Evolutionary conservation across 2,329 filamentous ascomycete genomes (phyloP).

Genomic region (Aschersonia sp.): DNA sequence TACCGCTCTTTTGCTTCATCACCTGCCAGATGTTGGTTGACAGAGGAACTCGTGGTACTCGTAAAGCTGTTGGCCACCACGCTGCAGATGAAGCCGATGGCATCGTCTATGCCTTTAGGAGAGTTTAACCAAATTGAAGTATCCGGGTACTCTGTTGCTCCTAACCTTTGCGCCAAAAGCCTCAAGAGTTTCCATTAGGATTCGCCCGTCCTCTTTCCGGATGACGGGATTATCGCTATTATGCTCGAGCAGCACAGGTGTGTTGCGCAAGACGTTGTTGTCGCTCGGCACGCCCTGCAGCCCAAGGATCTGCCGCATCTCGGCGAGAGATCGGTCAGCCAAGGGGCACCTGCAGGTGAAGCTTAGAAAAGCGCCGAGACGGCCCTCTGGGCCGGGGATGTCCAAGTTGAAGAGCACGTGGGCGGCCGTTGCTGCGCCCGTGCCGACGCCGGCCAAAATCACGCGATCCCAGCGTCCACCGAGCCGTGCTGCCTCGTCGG

Average conservation of each 20-base stretch:
- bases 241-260: constrained; percentile 29
- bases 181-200: constrained; percentile 18
- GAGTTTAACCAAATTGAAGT: constrained; percentile 31
- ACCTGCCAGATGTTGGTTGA: too few species aligned
- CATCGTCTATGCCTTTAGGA: constrained; percentile 27
- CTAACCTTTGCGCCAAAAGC: constrained; percentile 21
- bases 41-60: too few species aligned
- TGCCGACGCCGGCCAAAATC: constrained; percentile 30
- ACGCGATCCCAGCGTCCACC: constrained; percentile 22
- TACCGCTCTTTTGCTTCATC: too few species aligned
- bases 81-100: constrained; percentile 16
- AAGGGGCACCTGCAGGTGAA: constrained; percentile 24
- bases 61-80: too few species aligned
- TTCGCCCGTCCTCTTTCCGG: constrained; percentile 18
- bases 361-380: constrained; percentile 20
- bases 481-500: constrained; percentile 18
- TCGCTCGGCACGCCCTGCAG: constrained; percentile 11
- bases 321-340: constrained; percentile 13
- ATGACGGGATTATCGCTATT: constrained; percentile 28
- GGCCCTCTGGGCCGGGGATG: constrained; percentile 6
- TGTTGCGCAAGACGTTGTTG: constrained; percentile 20
- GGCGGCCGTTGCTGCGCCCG: constrained; percentile 26
- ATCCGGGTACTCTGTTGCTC: constrained; percentile 25
- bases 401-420: constrained; percentile 22
- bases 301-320: constrained; percentile 17